Conservation (phyloP, 306 rosid genomes). For the Dicorynia guianensis region DNA sequence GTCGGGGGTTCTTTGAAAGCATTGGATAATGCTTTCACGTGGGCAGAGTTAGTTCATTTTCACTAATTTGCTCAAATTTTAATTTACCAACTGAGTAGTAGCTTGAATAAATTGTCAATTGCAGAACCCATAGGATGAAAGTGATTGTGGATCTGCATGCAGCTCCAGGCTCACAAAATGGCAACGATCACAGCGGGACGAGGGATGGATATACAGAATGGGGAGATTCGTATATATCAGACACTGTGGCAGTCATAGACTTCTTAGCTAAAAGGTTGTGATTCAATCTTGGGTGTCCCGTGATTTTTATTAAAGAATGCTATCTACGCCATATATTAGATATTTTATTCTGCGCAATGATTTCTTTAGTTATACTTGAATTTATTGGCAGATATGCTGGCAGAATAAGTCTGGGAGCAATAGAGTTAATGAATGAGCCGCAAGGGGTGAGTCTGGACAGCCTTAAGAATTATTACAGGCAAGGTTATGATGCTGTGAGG, state of each 20-base stretch:
- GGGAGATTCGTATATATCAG: conserved; percentile 54
- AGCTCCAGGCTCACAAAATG: conserved; percentile 64
- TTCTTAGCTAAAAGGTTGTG: conserved; percentile 58
- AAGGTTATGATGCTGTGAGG: conserved; percentile 55
- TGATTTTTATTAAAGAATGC: neutral
- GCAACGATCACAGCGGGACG: conserved; percentile 55
- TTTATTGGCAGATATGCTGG: conserved; percentile 48
- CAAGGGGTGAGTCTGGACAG: conserved; percentile 43
- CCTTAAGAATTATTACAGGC: conserved; percentile 49
- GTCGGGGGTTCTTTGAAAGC: conserved; percentile 63
- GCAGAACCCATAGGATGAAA: conserved; percentile 52
- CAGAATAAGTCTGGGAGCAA: conserved; percentile 50
- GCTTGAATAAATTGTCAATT: neutral
- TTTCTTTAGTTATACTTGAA: neutral
- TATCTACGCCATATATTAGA: neutral
- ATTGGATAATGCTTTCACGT: conserved; percentile 69
- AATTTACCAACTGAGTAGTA: neutral
- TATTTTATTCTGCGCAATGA: neutral
- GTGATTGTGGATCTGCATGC: conserved; percentile 71
- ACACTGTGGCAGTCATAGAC: conserved; percentile 58
- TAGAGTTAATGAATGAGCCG: conserved; percentile 59
- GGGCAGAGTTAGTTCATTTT: conserved; percentile 60
- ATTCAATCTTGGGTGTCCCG: neutral
- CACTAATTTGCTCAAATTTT: too few relatives aligned
- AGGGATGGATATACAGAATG: conserved; percentile 61